Evolutionary conservation across 306 rosid genomes (phyloP).

Genomic region (Vigna reflexopilosa): DNA sequence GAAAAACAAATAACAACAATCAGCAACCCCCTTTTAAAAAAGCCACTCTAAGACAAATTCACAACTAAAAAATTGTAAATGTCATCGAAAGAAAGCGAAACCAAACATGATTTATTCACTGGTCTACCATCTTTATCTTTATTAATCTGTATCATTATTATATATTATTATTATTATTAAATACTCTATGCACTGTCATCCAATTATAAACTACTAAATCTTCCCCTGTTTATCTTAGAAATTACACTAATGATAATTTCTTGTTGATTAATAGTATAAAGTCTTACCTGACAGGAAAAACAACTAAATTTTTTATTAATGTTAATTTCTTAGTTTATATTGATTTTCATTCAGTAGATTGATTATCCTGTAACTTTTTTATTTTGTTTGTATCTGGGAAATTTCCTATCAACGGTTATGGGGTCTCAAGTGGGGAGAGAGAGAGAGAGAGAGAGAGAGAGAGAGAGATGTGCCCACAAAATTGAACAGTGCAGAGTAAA

Average conservation of each 20-base stretch:
- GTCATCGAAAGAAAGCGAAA: constrained; percentile 63
- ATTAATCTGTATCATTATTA: not conserved
- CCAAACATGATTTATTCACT: constrained; percentile 49
- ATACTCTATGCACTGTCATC: not conserved
- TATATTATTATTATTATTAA: not conserved
- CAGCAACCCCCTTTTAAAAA: constrained; percentile 53
- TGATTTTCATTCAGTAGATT: constrained; percentile 7
- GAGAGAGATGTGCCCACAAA: constrained; percentile 13
- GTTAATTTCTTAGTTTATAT: not conserved
- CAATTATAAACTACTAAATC: not conserved
- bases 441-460: not conserved
- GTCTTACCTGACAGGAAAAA: not conserved
- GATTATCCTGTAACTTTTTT: constrained; percentile 42
- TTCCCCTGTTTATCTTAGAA: not conserved
- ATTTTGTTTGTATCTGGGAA: constrained; percentile 44
- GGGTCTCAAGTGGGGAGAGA: constrained; percentile 41
- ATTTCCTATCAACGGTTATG: constrained; percentile 57
- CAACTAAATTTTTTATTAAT: not conserved
- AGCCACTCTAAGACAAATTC: constrained; percentile 46
- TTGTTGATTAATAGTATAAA: not conserved
- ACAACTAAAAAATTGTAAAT: constrained; percentile 46
- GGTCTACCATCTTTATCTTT: constrained; percentile 32
- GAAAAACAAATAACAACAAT: constrained; percentile 42
- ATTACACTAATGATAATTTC: not conserved
- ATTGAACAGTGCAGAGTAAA: constrained; percentile 44